Evolutionary conservation across 768 basidiomycete genomes (phyloP).

Genomic region (Cantharellus anzutake): DNA sequence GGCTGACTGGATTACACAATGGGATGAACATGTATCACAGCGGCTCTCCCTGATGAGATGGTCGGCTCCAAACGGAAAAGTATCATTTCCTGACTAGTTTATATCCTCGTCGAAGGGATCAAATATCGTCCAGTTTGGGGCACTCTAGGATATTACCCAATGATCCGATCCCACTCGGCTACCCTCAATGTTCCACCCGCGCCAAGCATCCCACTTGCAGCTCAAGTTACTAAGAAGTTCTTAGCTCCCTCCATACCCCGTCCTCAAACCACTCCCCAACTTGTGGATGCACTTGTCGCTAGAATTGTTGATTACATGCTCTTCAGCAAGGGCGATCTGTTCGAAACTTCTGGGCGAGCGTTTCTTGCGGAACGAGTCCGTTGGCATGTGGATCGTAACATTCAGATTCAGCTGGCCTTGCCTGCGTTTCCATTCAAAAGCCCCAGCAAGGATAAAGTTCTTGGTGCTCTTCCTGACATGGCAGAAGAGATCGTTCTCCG

Average conservation of each 20-base stretch:
- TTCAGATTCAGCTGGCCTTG: neutral
- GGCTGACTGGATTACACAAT: no score
- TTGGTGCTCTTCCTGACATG: neutral
- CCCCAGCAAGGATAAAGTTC: neutral
- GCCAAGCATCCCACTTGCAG: neutral
- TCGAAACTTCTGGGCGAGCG: neutral
- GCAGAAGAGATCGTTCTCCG: conserved; percentile 1
- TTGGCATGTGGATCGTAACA: neutral
- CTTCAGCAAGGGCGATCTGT: neutral
- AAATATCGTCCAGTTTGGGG: no score
- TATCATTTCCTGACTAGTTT: no score
- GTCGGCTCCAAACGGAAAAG: no score
- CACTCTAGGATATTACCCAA: no score
- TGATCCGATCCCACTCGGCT: no score
- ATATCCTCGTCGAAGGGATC: no score
- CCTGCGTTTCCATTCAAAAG: neutral
- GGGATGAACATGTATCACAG: no score
- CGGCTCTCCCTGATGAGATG: no score
- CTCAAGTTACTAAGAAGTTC: neutral
- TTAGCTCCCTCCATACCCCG: neutral
- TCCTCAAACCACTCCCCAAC: neutral
- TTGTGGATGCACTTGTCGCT: neutral
- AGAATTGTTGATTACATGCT: neutral
- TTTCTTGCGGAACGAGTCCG: neutral
- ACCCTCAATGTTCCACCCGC: no score